Base-by-base conservation (phyloP, 129 eudicot genomes). In the Flaveria brownii region DNA sequence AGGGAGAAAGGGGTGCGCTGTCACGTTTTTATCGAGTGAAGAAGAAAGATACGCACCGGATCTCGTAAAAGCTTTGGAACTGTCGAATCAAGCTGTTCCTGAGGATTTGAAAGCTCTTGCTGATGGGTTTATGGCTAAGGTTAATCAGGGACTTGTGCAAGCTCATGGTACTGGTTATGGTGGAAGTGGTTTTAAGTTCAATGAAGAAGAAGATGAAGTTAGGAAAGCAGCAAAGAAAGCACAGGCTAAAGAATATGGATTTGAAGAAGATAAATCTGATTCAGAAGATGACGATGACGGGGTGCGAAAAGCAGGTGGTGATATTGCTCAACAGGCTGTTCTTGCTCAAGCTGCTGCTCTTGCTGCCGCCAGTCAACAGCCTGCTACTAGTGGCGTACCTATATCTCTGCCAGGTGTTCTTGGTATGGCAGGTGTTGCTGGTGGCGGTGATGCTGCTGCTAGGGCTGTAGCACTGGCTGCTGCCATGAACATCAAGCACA, bases 281-380 rank as follows among this genome's bases (percentile, higher is more conserved):
- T 88, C 97, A 17, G 97, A 91, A 2, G 97, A 91, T 71, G 97
- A 91, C 49, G 95, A 91, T 42, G 97, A 91, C 6, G 93, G 89
- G 66, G 86, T 91, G 28, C 86, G 90, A 26, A 88, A 88, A 74
- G 82, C 87, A 13, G 84, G 90, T 16, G 90, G 86, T 1, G 89
- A 80, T 39, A 70, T 85, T 52, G 78, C 86, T 42, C 88, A 84
- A 78, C 90, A 84, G 43, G 90, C 82, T 42, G 78, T 65, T 22
- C 76, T 84, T 55, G 86, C 85, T 54, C 87, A 80, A 61, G 81
- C 76, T 36, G 85, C 87, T 16, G 81, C 83, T 14, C 67, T 84
- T 52, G 91, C 81, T 63, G 84, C 84, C 15, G 74, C 81, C 78
- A 82, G 68, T 80, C 88, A 75, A 54, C 75, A 78, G 20, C 76